phyloP scores from a whole-genome alignment of 345 rosid species.

The Arabidopsis suecica region DNA sequence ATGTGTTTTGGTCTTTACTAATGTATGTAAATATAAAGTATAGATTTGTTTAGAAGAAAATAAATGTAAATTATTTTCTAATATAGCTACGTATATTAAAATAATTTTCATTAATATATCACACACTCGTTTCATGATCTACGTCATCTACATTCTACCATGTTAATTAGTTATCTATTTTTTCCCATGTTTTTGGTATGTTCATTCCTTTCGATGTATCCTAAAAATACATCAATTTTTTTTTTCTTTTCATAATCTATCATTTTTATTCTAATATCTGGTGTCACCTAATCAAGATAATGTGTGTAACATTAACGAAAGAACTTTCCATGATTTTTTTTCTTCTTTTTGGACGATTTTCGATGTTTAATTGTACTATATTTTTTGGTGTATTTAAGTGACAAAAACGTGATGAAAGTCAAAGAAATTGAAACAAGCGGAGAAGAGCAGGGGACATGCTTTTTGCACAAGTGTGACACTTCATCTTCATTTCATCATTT shows the following conservation, averaged over 20 bases:
- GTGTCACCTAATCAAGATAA: neutral
- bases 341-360: too few relatives aligned
- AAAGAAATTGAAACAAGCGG: neutral
- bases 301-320: too few relatives aligned
- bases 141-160: neutral
- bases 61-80: neutral
- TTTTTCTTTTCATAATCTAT: neutral
- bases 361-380: too few relatives aligned
- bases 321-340: too few relatives aligned
- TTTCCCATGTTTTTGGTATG: neutral
- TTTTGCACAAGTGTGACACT: neutral
- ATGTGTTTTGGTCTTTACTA: neutral
- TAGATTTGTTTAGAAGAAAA: neutral
- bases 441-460: neutral
- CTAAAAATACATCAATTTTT: neutral
- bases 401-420: neutral
- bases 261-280: neutral
- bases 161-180: neutral
- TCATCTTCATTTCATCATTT: constrained; percentile 10
- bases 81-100: neutral
- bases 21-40: neutral
- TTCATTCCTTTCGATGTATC: neutral
- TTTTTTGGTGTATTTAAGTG: neutral
- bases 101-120: neutral
- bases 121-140: neutral